These are phyloP conservation scores for Persicaria maculosa DNA, from an alignment of 148 eudicot genomes.

Conservation along the genomic window DNA sequence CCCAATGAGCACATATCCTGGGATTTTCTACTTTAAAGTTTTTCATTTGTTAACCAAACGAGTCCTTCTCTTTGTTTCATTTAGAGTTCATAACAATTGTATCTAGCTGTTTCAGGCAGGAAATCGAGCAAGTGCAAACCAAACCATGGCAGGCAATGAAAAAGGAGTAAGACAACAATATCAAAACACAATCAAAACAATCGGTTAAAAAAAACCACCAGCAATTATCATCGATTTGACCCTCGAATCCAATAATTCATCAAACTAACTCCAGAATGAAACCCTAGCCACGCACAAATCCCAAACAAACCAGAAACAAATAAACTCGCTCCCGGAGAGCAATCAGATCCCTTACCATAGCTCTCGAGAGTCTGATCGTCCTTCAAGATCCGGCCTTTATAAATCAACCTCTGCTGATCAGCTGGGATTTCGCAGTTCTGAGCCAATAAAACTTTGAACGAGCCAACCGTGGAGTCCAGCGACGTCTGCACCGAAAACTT, in stretches of 20 bases:
- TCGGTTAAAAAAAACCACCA: background rate
- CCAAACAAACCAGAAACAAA: background rate
- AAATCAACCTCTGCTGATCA: conserved; percentile 84
- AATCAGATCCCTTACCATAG: conserved; percentile 44
- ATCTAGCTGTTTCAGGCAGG: background rate
- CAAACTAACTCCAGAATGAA: background rate
- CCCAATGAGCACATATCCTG: too few species aligned
- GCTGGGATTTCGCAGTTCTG: conserved; percentile 72
- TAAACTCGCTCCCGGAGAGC: background rate
- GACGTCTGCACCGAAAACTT: conserved; percentile 55
- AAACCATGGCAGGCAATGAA: background rate
- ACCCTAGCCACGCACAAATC: conserved; percentile 6
- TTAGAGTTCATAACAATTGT: background rate
- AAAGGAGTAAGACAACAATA: background rate
- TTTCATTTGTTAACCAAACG: too few species aligned
- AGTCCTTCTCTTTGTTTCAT: background rate
- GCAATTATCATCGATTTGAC: background rate
- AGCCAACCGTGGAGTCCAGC: conserved; percentile 49
- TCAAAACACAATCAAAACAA: background rate
- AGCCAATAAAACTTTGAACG: conserved; percentile 52
- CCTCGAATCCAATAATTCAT: background rate
- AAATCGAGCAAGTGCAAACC: background rate
- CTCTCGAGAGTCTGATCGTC: conserved; percentile 78
- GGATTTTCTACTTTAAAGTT: too few species aligned
- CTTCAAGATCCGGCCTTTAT: conserved; percentile 88